Conservation (phyloP, 202 grass and related monocot species). For the Brachypodium distachyon region DNA sequence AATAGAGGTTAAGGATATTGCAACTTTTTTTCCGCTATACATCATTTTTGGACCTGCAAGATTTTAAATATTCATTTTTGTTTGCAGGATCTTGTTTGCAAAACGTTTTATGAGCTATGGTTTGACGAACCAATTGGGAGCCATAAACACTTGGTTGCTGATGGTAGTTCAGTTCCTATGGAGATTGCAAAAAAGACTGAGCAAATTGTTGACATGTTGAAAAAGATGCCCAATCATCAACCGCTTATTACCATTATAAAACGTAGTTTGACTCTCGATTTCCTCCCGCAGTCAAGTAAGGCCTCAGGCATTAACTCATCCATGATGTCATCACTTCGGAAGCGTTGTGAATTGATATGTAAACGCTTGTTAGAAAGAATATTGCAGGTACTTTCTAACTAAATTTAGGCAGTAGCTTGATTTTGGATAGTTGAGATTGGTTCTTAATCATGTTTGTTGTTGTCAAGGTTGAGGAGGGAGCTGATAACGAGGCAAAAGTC, state of each 20-base stretch:
- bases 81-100: slow-evolving; percentile 90
- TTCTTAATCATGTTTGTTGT: not conserved
- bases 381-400: slow-evolving; percentile 72
- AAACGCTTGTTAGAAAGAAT: slow-evolving; percentile 94
- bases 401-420: not conserved
- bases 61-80: slow-evolving; percentile 15
- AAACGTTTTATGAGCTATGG: slow-evolving; percentile 99
- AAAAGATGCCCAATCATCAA: slow-evolving; percentile 90
- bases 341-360: slow-evolving; percentile 87
- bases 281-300: slow-evolving; percentile 95
- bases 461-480: slow-evolving; percentile 82
- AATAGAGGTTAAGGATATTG: not conserved
- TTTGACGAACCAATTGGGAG: slow-evolving; percentile 92
- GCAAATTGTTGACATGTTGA: slow-evolving; percentile 98
- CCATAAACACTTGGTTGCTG: slow-evolving; percentile 86
- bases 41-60: slow-evolving; percentile 23
- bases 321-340: slow-evolving; percentile 65
- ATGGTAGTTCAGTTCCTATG: slow-evolving; percentile 96
- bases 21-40: too few species aligned
- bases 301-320: slow-evolving; percentile 64
- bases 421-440: slow-evolving; percentile 15
- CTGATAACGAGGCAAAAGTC: slow-evolving; percentile 62
- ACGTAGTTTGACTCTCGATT: slow-evolving; percentile 79
- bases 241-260: slow-evolving; percentile 89
- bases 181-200: slow-evolving; percentile 96